Evolutionary conservation across 116 monocot genomes (phyloP), one percentile per base, ranked within the genome.

Genomic region (Zostera marina): DNA sequence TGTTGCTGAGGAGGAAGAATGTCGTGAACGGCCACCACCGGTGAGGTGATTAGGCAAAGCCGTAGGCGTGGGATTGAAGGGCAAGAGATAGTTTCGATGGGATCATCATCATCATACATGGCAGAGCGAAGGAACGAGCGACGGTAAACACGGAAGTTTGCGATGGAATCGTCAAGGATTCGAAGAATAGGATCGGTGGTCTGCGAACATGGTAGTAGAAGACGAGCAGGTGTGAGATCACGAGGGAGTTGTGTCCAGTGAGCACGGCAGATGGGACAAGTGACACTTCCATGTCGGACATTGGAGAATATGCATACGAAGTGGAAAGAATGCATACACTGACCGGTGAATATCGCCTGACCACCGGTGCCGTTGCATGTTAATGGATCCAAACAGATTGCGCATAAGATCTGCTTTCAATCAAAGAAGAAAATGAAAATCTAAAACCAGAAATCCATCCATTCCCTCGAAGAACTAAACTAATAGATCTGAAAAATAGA

Each of bases 201-300:
- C 54, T 69, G 69, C 12, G 68, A 47, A 44, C 72, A 70, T 10
- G 81, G 74, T 17, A 73, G 74, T 17, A 73, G 89, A 9, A 63
- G 42, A 9, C 63, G 56, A 7, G 32, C 7, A 41, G 73, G 13
- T 21, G 75, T 71, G 54, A 74, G 72, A 24, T 76, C 62, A 39
- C 72, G 78, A 16, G 88, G 88, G 23, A 93, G 93, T 47, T 73
- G 69, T 17, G 72, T 67, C 93, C 93, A 93, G 9, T 78, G 75
- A n/a, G 84, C 81, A 15, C 93, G 80, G 54, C 93, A 93, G 56
- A 93, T 77, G 8, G 93, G 93, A 44, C 93, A 93, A 11, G 81
- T 81, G 26, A 79, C 62, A 60, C 74, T 84, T 17, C 93, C 93
- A 22, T 87, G 83, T 4, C 81, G 78, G 41, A 93, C 80, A 46